Conservation (phyloP, 2,329 filamentous ascomycete species). For the Teratosphaeria gauchensis region DNA sequence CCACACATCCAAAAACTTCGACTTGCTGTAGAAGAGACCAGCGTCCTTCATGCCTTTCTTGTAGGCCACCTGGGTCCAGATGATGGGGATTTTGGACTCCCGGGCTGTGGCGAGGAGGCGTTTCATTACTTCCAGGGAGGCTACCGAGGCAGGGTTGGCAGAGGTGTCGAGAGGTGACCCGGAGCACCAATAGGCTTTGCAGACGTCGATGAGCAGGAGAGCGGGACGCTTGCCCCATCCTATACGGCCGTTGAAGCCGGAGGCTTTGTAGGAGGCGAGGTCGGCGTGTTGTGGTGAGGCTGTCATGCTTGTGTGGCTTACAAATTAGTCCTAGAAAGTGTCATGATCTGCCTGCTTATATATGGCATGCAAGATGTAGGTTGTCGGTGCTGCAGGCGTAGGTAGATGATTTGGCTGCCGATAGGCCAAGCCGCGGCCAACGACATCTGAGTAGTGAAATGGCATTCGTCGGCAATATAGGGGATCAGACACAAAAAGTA, state of each 20-base stretch:
- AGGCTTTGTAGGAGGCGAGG: constrained; percentile 1
- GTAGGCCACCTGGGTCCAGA: constrained; percentile 16
- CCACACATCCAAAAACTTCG: constrained; percentile 10
- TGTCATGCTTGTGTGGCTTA: neutral
- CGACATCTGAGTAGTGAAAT: neutral
- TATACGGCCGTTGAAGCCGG: constrained; percentile 15
- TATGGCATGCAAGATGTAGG: neutral
- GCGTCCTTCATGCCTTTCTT: constrained; percentile 14
- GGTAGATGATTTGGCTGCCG: neutral
- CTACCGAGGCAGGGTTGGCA: constrained; percentile 11
- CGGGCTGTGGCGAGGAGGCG: constrained; percentile 10
- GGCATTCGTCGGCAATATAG: neutral
- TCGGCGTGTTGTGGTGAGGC: neutral
- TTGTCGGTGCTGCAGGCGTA: neutral
- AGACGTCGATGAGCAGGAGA: constrained; percentile 17
- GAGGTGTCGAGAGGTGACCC: constrained; percentile 13
- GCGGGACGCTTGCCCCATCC: constrained; percentile 17
- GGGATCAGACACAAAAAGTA: neutral
- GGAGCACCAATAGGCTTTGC: constrained; percentile 17
- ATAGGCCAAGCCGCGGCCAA: neutral
- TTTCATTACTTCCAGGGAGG: constrained; percentile 11
- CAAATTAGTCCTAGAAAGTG: no score
- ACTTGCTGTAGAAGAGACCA: constrained; percentile 15
- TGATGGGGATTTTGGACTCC: constrained; percentile 6
- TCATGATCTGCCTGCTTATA: no score